Base-by-base conservation (phyloP, 176 grass and related monocot species). In the Microstegium vimineum region DNA sequence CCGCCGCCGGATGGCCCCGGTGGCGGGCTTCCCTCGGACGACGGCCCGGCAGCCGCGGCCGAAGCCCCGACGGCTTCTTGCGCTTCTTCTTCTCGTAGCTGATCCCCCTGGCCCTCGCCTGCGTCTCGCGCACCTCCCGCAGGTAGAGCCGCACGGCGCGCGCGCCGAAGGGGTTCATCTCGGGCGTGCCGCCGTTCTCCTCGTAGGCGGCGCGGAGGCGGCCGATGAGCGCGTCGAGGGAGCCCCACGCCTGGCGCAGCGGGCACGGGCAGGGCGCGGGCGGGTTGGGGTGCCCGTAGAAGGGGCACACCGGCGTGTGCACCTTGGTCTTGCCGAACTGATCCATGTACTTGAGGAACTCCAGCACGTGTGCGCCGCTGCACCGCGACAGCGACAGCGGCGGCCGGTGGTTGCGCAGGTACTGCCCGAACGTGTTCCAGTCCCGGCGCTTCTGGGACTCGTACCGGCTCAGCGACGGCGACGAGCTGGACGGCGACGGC, bases 271-370 rank as follows among this genome's bases (percentile, higher is more conserved):
- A 97, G 0, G 94, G 94, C 35, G 94, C 91, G 13, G 94, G 94
- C 2, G 94, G 94, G 73, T 94, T 97, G 26, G 94, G 94, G 63
- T 92, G 91, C 37, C 94, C 94, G 62, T 84, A 97, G 86, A 92
- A 97, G 87, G 94, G 91, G 91, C 94, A 97, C 61, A 88, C 87
- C 74, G 68, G 79, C 34, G 89, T 89, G 87, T 97, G 94, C 62
- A 97, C 94, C 89, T 97, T 97, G 46, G 94, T 97, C 87, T 97
- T 97, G 38, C 94, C 94, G 84, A 97, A 97, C 86, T 97, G 94
- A 76, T 97, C 94, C 79, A 97, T 89, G 87, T 97, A 97, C 71
- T 91, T 89, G 74, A 97, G 91, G 81, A 97, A 97, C 78, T 97
- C 94, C 35, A 97, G 91, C 33, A 93, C 94, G 73, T 97, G 94